Evolutionary conservation across 148 eudicot species (phyloP), one percentile per base, ranked within the genome.

Genomic region (Rhododendron vialii): DNA sequence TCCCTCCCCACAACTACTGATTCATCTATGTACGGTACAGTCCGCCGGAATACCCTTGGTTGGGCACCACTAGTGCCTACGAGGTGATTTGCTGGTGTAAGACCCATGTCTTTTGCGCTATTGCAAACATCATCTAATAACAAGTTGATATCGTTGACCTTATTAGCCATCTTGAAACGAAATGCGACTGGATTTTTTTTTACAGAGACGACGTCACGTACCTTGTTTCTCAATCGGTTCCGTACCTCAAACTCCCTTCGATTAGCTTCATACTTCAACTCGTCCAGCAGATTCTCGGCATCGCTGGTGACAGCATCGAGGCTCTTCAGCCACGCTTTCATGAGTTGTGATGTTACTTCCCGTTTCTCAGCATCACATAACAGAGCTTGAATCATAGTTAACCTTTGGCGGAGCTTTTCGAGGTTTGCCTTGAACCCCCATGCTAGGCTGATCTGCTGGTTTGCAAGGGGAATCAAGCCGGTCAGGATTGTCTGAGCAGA

Each of bases 261-360:
- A 20, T 76, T 47, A 11, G 30, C 33, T 35, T 77, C 41, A 4
- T 85, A 85, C 38, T 35, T 55, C 53, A 85, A 1, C 33, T 76
- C 86, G 38, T 85, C 82, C 50, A 77, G 57, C 28, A 85, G 82
- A 57, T 85, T 47, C 30, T 75, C 86, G 14, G 81, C 86, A 8
- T 67, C 33, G 28, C 14, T 24, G 74, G 35, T 28, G 0, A 35
- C 18, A 10, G 6, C 41, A 5, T 30, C 20, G 41, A 74, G 41
- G 1, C 1, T 13, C 78, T 74, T 74, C 8, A 74, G 36, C 78
- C 78, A 74, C 2, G 26, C 38, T 35, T 33, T 35, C 78, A 30
- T 35, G 36, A 5, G 20, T 15, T 33, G 2, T 13, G 12, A 9
- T 10, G 4, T 28, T 20, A 26, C n/a, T 59, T 20, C 2, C 5